These are phyloP conservation scores for Ceratobasidium sp. DNA, from an alignment of 1,284 basidiomycete species.

Conservation along the genomic window DNA sequence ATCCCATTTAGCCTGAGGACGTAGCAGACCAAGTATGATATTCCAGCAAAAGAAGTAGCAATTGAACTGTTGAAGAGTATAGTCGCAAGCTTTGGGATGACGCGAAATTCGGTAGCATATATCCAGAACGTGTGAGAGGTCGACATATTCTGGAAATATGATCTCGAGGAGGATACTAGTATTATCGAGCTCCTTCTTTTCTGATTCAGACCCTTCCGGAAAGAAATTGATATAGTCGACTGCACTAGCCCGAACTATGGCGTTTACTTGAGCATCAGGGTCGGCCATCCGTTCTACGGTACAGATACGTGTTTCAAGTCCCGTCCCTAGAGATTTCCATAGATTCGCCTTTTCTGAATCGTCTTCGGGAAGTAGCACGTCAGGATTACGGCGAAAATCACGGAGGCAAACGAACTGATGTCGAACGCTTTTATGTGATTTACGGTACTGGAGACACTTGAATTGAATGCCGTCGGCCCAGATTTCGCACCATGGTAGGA, in stretches of 20 bases:
- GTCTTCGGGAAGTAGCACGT: no score
- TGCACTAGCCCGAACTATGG: background rate
- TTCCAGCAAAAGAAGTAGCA: conserved; percentile 21
- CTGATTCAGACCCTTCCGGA: no score
- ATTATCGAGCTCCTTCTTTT: background rate
- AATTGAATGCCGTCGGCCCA: conserved; percentile 5
- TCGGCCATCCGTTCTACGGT: background rate
- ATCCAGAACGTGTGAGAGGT: background rate
- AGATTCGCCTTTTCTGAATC: no score
- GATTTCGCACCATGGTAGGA: background rate
- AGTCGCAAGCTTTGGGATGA: background rate
- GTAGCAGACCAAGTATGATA: background rate
- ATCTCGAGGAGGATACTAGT: background rate
- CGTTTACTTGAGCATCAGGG: conserved; percentile 4
- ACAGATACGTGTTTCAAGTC: no score
- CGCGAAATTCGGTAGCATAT: background rate
- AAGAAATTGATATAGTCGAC: conserved; percentile 2
- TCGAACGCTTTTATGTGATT: background rate
- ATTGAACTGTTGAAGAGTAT: conserved; percentile 22
- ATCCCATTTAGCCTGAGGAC: background rate
- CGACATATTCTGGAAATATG: background rate
- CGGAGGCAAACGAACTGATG: background rate
- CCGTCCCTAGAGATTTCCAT: no score
- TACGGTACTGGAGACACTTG: background rate
- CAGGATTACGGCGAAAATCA: no score